Conservation (phyloP, 441 rosid species). For the Jatropha multifida region DNA sequence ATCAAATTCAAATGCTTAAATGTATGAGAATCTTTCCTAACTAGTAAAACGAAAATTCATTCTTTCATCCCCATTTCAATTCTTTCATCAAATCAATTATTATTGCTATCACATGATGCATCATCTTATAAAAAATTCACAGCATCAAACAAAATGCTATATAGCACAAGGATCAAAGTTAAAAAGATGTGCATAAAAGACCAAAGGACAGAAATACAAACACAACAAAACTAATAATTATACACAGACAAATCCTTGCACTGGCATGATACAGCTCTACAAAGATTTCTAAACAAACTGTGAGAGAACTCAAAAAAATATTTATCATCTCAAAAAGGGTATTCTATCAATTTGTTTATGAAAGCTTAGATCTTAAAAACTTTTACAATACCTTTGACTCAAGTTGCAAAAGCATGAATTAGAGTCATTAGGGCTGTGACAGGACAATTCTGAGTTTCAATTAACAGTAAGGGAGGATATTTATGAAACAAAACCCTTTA, state of each 20-base stretch:
- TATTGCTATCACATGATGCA: not conserved
- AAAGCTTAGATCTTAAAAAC: not conserved
- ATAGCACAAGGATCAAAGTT: not conserved
- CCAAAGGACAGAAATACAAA: not conserved
- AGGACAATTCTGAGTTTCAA: constrained; percentile 2
- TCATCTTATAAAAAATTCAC: not conserved
- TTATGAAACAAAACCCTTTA: not conserved
- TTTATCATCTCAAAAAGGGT: not conserved
- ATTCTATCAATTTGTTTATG: not conserved
- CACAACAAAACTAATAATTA: not conserved
- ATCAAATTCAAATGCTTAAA: not conserved
- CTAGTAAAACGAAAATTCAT: not conserved
- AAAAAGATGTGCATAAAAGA: not conserved
- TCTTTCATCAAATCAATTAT: not conserved
- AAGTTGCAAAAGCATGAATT: not conserved
- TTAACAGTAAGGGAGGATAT: too few species aligned
- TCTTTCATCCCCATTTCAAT: not conserved
- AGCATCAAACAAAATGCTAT: not conserved
- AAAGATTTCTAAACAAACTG: not conserved
- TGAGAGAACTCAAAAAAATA: not conserved
- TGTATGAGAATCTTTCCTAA: not conserved
- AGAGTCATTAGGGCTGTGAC: not conserved
- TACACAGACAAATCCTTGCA: not conserved
- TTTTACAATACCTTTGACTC: not conserved
- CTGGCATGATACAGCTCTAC: not conserved